Conservation (phyloP, 2,329 filamentous ascomycete genomes). For the Epichloe elymi region DNA sequence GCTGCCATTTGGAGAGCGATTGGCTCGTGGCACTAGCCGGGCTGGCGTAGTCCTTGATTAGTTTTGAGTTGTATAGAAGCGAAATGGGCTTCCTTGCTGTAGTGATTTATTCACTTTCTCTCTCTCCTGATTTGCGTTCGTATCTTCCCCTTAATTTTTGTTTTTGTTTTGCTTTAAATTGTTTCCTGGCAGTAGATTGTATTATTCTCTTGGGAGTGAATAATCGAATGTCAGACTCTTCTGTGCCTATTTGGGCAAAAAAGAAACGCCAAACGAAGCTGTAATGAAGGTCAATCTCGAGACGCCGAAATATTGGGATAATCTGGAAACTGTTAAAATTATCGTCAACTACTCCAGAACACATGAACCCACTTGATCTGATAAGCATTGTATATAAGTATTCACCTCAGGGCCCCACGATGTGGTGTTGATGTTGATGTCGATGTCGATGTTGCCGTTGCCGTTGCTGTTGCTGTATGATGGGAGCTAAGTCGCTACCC, state of each 20-base stretch:
- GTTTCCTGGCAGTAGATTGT: background rate
- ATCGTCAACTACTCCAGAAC: background rate
- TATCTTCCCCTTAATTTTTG: background rate
- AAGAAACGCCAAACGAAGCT: slow-evolving; percentile 6
- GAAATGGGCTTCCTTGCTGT: background rate
- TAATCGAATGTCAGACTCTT: background rate
- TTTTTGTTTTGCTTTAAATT: background rate
- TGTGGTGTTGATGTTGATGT: background rate
- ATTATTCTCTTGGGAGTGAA: background rate
- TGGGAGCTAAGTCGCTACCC: background rate
- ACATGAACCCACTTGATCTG: background rate
- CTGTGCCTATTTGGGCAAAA: background rate
- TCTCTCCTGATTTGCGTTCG: background rate
- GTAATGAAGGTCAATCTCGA: slow-evolving; percentile 5
- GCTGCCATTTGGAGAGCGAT: slow-evolving; percentile 9
- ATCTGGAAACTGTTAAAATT: background rate
- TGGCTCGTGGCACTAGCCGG: background rate
- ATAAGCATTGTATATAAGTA: background rate
- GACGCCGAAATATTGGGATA: background rate
- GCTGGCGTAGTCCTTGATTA: background rate
- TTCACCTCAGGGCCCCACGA: background rate
- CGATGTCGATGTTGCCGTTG: background rate
- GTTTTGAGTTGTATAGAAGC: background rate
- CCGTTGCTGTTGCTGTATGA: background rate
- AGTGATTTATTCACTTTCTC: background rate